A percentile compares a stretch with the other conserved stretches of the same genome.
Evolutionary conservation across 305 asterid genomes (phyloP).

Genomic region (Andrographis paniculata): DNA sequence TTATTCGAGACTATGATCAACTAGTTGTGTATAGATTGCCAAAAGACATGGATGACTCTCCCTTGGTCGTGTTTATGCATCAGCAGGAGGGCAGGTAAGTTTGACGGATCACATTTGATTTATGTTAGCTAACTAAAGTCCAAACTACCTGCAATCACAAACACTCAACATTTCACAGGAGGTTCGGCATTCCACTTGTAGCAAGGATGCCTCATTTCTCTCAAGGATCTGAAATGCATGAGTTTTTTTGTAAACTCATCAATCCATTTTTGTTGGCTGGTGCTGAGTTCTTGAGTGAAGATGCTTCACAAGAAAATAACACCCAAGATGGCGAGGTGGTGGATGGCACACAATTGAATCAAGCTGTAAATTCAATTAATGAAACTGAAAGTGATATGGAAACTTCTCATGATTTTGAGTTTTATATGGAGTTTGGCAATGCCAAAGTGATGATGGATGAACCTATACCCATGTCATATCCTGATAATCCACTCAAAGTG

Average conservation of each 20-base stretch:
- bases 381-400: constrained; percentile 19
- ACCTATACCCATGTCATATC: constrained; percentile 26
- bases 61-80: constrained; percentile 48
- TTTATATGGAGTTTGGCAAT: constrained; percentile 19
- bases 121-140: no score
- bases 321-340: constrained; percentile 26
- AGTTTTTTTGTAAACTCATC: constrained; percentile 44
- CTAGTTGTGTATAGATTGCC: constrained; percentile 71
- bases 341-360: constrained; percentile 23
- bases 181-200: constrained; percentile 59
- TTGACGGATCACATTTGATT: constrained; percentile 29
- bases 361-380: constrained; percentile 21
- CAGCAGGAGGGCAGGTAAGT: constrained; percentile 42
- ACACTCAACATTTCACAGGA: constrained; percentile 20
- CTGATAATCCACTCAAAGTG: constrained; percentile 23
- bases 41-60: constrained; percentile 35
- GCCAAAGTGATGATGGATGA: constrained; percentile 43
- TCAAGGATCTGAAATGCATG: constrained; percentile 44
- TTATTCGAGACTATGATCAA: constrained; percentile 48
- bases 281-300: constrained; percentile 30
- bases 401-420: constrained; percentile 26
- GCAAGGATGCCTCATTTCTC: constrained; percentile 46
- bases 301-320: constrained; percentile 18
- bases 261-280: constrained; percentile 36
- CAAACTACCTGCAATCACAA: no score